Evolutionary conservation across 768 basidiomycete species (phyloP).

Genomic region (Calocybe cyanea): DNA sequence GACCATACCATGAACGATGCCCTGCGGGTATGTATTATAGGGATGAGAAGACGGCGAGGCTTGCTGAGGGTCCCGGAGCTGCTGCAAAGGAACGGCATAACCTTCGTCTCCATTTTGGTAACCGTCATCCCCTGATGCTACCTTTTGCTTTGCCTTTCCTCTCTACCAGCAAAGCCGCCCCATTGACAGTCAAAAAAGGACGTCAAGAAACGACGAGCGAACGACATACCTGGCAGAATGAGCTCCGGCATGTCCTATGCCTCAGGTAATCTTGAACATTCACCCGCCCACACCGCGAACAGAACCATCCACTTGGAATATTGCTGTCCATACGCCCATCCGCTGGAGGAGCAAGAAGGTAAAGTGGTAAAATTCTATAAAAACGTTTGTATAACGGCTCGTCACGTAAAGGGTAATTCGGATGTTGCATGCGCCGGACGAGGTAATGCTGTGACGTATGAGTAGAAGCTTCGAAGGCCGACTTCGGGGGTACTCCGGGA

Average conservation of each 20-base stretch:
- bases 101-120: neutral
- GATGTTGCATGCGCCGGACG: slow-evolving; percentile 15
- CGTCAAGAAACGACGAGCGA: too few relatives aligned
- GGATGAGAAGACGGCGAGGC: slow-evolving; percentile 27
- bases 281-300: slow-evolving; percentile 42
- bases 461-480: slow-evolving; percentile 3
- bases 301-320: slow-evolving; percentile 48
- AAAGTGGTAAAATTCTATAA: slow-evolving; percentile 14
- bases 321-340: slow-evolving; percentile 25
- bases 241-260: slow-evolving; percentile 41
- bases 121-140: neutral
- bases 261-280: slow-evolving; percentile 44
- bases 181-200: neutral
- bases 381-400: slow-evolving; percentile 1
- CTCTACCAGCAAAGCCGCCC: neutral
- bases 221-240: slow-evolving; percentile 33
- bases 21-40: slow-evolving; percentile 23
- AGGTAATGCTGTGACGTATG: slow-evolving; percentile 21
- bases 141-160: neutral
- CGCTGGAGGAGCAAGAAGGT: slow-evolving; percentile 27
- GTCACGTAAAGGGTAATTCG: slow-evolving; percentile 11
- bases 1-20: slow-evolving; percentile 11
- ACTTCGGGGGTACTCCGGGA: neutral
- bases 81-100: slow-evolving; percentile 23
- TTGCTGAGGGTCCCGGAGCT: slow-evolving; percentile 34